phyloP scores from a whole-genome alignment of 257 asterid genomes.

The Marsdenia floribunda region DNA sequence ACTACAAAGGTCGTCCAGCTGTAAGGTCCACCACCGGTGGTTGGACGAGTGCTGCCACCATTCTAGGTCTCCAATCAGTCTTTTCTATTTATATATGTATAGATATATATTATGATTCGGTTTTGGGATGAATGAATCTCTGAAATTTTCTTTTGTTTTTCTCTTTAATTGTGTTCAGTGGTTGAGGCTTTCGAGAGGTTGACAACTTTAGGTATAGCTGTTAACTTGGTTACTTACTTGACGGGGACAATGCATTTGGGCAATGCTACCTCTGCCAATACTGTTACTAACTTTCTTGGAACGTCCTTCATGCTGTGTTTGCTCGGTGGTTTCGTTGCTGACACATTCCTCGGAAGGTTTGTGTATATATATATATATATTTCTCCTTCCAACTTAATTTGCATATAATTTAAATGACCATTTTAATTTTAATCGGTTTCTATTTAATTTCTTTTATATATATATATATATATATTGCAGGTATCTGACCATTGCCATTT shows the following conservation, averaged over 20 bases:
- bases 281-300: constrained; percentile 79
- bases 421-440: not conserved
- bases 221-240: constrained; percentile 72
- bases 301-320: constrained; percentile 78
- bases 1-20: constrained; percentile 72
- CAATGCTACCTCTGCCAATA: constrained; percentile 68
- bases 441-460: not conserved
- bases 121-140: not conserved
- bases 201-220: constrained; percentile 86
- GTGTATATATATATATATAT: not conserved
- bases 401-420: not conserved
- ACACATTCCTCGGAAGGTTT: constrained; percentile 77
- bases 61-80: constrained; percentile 40
- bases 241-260: constrained; percentile 90
- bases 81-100: not conserved
- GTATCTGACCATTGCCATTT: constrained; percentile 71
- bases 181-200: constrained; percentile 73
- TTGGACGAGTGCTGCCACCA: constrained; percentile 79
- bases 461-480: constrained; percentile 22
- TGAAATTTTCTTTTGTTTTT: not conserved
- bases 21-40: constrained; percentile 67
- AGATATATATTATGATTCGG: no score
- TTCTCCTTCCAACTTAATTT: not conserved
- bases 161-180: constrained; percentile 23
- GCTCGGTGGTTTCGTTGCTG: constrained; percentile 86